A percentile compares a stretch with the other conserved stretches of the same genome.
Evolutionary conservation across 164 flowering plant genomes (phyloP).

Genomic region (Dillenia turbinata): DNA sequence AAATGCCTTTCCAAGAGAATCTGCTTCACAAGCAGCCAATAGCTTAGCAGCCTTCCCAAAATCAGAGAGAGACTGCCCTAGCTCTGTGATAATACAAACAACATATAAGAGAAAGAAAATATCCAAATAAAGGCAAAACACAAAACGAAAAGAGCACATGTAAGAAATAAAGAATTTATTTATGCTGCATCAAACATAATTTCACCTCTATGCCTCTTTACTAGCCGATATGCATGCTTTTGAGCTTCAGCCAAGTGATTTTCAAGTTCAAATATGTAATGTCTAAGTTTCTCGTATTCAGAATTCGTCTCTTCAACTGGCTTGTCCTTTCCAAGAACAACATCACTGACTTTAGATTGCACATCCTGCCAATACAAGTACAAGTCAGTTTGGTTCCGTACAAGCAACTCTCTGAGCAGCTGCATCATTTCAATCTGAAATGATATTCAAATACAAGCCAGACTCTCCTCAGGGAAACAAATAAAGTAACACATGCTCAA

Average conservation of each 20-base stretch:
- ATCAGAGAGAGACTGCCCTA: conserved; percentile 85
- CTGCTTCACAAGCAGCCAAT: conserved; percentile 80
- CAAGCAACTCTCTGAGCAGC: neutral
- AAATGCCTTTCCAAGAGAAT: conserved; percentile 85
- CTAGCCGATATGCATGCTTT: conserved; percentile 95
- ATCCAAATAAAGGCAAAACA: neutral
- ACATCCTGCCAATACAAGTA: conserved; percentile 59
- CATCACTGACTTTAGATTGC: conserved; percentile 90
- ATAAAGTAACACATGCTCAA: too few relatives aligned
- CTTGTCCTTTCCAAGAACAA: conserved; percentile 95
- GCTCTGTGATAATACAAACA: conserved; percentile 39
- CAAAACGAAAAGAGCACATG: neutral
- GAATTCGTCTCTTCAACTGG: conserved; percentile 94
- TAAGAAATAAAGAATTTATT: neutral
- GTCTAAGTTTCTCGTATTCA: conserved; percentile 86
- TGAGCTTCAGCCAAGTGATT: conserved; percentile 95
- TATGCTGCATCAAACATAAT: neutral
- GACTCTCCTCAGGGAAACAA: neutral
- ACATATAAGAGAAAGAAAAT: neutral
- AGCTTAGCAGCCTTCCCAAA: conserved; percentile 93
- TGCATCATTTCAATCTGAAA: neutral
- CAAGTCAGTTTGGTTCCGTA: neutral
- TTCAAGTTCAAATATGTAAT: conserved; percentile 90
- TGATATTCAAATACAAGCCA: neutral
- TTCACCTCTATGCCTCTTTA: conserved; percentile 95